A percentile compares a stretch with the other conserved stretches of the same genome.
phyloP scores from a whole-genome alignment of 805 yeast species.

The Candida orba region DNA sequence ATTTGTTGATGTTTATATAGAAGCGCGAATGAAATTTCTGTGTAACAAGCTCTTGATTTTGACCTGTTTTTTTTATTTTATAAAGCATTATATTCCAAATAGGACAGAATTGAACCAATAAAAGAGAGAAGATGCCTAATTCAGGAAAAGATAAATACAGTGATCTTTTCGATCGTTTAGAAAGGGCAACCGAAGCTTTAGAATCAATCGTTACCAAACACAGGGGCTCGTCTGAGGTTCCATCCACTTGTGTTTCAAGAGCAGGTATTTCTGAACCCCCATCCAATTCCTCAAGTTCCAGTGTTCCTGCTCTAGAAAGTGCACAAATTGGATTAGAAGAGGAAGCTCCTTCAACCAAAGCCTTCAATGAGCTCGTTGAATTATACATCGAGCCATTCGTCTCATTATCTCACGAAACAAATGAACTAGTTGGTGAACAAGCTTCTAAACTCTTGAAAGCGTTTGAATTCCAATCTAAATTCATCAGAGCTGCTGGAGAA shows the following conservation, averaged over 20 bases:
- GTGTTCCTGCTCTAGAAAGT: too few relatives aligned
- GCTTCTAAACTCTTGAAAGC: conserved; percentile 44
- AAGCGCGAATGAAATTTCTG: background rate
- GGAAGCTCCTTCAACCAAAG: conserved; percentile 34
- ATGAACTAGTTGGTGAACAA: conserved; percentile 49
- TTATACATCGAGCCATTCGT: conserved; percentile 55
- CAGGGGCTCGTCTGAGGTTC: conserved; percentile 3
- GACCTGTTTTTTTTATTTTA: background rate
- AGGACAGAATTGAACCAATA: background rate
- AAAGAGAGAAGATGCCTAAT: conserved; percentile 1
- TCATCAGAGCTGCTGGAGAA: conserved; percentile 51
- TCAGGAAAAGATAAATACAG: conserved; percentile 8
- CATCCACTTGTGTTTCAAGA: background rate
- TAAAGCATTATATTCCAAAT: too few relatives aligned
- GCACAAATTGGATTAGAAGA: conserved; percentile 3
- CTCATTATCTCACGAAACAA: conserved; percentile 43
- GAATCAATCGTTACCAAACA: conserved; percentile 21
- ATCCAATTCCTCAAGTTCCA: too few relatives aligned
- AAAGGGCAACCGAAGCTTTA: conserved; percentile 22
- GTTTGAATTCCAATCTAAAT: conserved; percentile 48
- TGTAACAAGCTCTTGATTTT: too few relatives aligned
- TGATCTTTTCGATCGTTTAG: conserved; percentile 15
- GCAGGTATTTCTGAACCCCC: background rate
- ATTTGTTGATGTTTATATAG: too few relatives aligned
- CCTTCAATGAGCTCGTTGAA: conserved; percentile 47